A percentile compares a stretch with the other conserved stretches of the same genome.
Conservation (phyloP, 192 early-diverging fungal genomes). For the Thoreauomyces humboldtii region DNA sequence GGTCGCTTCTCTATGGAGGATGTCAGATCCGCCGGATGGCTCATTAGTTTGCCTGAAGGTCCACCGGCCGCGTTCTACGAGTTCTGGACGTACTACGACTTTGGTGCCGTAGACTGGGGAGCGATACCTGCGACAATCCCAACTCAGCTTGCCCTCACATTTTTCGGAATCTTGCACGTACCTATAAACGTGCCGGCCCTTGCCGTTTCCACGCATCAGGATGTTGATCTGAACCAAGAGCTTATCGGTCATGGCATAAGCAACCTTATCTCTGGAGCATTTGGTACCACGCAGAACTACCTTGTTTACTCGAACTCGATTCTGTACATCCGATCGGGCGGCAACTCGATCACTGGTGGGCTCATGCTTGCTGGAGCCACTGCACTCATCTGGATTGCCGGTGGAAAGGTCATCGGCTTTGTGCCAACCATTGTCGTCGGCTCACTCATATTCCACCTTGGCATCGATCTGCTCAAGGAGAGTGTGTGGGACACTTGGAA, state of each 20-base stretch:
- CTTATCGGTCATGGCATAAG: constrained; percentile 89
- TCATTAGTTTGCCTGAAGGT: constrained; percentile 73
- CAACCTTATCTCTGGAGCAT: constrained; percentile 77
- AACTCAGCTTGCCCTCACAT: constrained; percentile 89
- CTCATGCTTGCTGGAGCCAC: constrained; percentile 77
- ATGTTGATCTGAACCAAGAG: constrained; percentile 91
- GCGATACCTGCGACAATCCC: constrained; percentile 64
- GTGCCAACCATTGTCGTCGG: constrained; percentile 95
- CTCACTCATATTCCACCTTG: constrained; percentile 93
- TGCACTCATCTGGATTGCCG: constrained; percentile 71
- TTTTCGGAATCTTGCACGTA: constrained; percentile 95
- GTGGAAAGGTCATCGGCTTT: constrained; percentile 82
- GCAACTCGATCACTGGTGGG: constrained; percentile 81
- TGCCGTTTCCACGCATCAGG: constrained; percentile 83
- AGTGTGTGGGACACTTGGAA: constrained; percentile 83
- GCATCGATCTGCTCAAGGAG: constrained; percentile 89
- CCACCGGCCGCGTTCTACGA: constrained; percentile 75
- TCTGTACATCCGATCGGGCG: constrained; percentile 91
- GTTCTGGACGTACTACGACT: constrained; percentile 79
- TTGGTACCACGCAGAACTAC: constrained; percentile 83
- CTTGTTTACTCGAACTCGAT: constrained; percentile 90
- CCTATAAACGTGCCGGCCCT: constrained; percentile 96
- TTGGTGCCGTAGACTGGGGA: constrained; percentile 39
- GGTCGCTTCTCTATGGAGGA: constrained; percentile 60
- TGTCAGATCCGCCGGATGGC: constrained; percentile 76